Percentiles rank a stretch among this genome's conserved stretches.
These are phyloP conservation scores for Colletotrichum karsti DNA, from an alignment of 2,329 filamentous ascomycete genomes.

Conservation along the genomic window DNA sequence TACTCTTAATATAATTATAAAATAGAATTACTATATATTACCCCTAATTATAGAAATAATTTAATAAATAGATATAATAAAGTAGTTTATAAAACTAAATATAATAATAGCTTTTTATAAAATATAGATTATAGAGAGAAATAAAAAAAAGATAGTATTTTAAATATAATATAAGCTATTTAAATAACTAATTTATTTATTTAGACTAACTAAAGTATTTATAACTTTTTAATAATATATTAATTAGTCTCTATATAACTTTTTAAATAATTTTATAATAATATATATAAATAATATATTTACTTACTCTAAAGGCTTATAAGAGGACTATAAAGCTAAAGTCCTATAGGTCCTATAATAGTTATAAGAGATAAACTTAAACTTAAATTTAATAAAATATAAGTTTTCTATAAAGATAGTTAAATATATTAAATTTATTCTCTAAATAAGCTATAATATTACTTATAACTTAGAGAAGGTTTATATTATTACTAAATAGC, in stretches of 20 bases:
- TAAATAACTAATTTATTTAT: conserved; percentile 42
- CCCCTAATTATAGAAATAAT: not conserved
- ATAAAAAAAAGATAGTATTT: conserved; percentile 46
- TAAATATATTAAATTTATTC: not conserved
- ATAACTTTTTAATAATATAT: conserved; percentile 31
- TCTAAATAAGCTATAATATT: not conserved
- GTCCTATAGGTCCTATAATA: not conserved
- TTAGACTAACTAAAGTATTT: conserved; percentile 33
- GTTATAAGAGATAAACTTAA: not conserved
- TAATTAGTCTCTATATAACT: conserved; percentile 30
- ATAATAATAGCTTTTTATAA: conserved; percentile 38
- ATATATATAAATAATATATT: conserved; percentile 28
- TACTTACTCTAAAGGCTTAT: conserved; percentile 31
- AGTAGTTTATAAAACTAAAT: conserved; percentile 11
- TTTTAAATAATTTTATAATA: conserved; percentile 31
- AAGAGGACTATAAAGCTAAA: not conserved
- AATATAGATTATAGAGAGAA: conserved; percentile 38
- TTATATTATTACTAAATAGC: not conserved
- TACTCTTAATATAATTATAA: not conserved
- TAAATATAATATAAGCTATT: conserved; percentile 39
- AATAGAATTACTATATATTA: not conserved
- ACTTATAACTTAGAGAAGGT: not conserved
- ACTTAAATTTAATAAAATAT: not conserved
- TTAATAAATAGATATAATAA: not conserved
- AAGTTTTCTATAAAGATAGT: not conserved